phyloP scores from a whole-genome alignment of 1,284 basidiomycete species.

The Rhodotorula mucilaginosa region DNA sequence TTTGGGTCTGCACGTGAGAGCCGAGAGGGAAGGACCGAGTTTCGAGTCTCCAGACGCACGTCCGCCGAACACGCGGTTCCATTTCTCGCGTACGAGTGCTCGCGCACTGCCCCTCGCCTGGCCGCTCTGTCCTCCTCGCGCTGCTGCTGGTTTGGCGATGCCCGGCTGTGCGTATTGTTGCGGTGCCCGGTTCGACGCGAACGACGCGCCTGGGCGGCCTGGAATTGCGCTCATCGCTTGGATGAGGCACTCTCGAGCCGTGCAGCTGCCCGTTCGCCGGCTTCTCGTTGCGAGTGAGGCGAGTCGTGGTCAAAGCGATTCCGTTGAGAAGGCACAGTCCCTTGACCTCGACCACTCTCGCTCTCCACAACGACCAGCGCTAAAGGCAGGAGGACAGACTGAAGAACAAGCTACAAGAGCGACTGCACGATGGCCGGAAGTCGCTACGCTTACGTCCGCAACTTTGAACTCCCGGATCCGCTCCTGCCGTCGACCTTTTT shows the following conservation, averaged over 20 bases:
- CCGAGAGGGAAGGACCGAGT: neutral
- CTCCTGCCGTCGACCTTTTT: conserved; percentile 81
- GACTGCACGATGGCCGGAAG: conserved; percentile 74
- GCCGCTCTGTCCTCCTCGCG: neutral
- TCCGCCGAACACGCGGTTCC: conserved; percentile 13
- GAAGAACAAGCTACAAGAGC: neutral
- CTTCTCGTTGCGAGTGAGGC: no score
- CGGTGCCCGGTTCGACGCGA: neutral
- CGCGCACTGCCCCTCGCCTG: neutral
- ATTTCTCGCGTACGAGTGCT: conserved; percentile 3
- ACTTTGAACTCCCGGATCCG: conserved; percentile 83
- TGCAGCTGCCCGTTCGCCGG: no score
- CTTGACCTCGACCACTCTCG: no score
- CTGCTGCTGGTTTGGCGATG: neutral
- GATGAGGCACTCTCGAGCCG: neutral
- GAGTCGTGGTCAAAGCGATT: neutral
- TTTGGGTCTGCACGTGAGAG: neutral
- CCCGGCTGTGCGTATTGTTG: conserved; percentile 11
- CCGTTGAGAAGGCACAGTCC: neutral
- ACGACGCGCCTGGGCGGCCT: neutral
- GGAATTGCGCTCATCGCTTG: neutral
- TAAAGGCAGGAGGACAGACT: no score
- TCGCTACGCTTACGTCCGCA: conserved; percentile 84
- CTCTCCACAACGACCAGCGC: neutral
- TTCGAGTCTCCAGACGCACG: conserved; percentile 9